Evolutionary conservation across 1,139 yeast genomes (phyloP).

Genomic region (Candida sanyaensis): DNA sequence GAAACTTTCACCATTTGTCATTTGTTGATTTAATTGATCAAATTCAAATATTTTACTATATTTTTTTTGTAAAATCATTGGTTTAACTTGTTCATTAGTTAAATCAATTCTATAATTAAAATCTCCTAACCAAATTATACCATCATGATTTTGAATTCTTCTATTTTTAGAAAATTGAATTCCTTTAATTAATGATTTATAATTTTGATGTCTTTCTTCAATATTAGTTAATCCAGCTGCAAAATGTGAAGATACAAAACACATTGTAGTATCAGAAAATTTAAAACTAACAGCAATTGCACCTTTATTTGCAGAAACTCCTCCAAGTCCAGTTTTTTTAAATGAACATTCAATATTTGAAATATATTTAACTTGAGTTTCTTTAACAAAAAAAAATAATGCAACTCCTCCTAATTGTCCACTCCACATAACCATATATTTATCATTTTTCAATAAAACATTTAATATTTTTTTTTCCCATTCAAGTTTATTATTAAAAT

Average conservation of each 20-base stretch:
- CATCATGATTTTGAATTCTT: conserved; percentile 71
- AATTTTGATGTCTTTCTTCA: conserved; percentile 84
- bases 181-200: conserved; percentile 64
- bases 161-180: conserved; percentile 52
- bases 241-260: conserved; percentile 82
- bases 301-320: conserved; percentile 95
- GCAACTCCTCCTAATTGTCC: conserved; percentile 96
- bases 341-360: conserved; percentile 72
- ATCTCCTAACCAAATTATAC: conserved; percentile 92
- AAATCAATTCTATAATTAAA: conserved; percentile 80
- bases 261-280: conserved; percentile 70
- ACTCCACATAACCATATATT: conserved; percentile 72
- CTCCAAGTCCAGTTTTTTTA: conserved; percentile 94
- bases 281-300: conserved; percentile 84
- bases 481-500: conserved; percentile 63
- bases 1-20: conserved; percentile 67
- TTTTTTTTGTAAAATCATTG: conserved; percentile 50
- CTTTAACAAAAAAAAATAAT: conserved; percentile 67
- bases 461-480: conserved; percentile 78
- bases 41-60: conserved; percentile 56
- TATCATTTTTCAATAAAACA: conserved; percentile 51
- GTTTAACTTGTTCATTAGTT: conserved; percentile 68
- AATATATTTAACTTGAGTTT: conserved; percentile 47
- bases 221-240: conserved; percentile 87
- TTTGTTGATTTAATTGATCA: conserved; percentile 79